Evolutionary conservation across 2,329 filamentous ascomycete genomes (phyloP).

Genomic region (Botrytis cinerea): DNA sequence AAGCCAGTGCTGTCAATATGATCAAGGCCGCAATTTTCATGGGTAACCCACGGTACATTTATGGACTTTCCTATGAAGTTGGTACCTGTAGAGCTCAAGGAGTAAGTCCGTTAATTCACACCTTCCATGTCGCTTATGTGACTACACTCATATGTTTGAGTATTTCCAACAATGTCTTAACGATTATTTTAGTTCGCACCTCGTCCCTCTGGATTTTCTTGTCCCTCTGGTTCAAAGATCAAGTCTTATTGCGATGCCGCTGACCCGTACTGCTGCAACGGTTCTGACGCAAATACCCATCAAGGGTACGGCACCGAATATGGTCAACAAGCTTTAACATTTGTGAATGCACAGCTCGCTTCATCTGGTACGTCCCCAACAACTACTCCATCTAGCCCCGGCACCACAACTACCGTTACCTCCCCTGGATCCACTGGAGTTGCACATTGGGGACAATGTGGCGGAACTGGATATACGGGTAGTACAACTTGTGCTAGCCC

Average conservation of each 20-base stretch:
- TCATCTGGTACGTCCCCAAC: constrained; percentile 20
- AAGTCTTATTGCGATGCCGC: constrained; percentile 61
- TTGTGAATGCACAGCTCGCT: constrained; percentile 55
- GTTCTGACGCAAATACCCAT: constrained; percentile 55
- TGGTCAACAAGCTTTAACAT: constrained; percentile 56
- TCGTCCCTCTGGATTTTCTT: constrained; percentile 55
- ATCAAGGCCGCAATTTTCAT: constrained; percentile 67
- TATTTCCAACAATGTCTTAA: constrained; percentile 12
- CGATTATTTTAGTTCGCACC: constrained; percentile 52
- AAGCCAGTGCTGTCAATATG: constrained; percentile 51
- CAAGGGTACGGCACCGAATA: constrained; percentile 60
- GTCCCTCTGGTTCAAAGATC: constrained; percentile 55
- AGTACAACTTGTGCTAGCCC: constrained; percentile 26
- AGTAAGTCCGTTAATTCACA: constrained; percentile 49
- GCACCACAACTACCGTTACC: constrained; percentile 8
- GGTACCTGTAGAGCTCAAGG: constrained; percentile 60
- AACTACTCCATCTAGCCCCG: constrained; percentile 18
- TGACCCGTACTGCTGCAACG: constrained; percentile 64
- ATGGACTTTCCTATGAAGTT: constrained; percentile 59
- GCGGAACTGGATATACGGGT: constrained; percentile 29
- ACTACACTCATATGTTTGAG: not conserved
- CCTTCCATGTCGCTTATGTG: not conserved
- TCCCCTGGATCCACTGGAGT: constrained; percentile 11
- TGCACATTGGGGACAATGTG: constrained; percentile 26
- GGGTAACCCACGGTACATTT: constrained; percentile 60